Percentiles rank a stretch among this genome's conserved stretches.
Evolutionary conservation across 2,329 filamentous ascomycete species (phyloP).

Genomic region (Xylaria sp.): DNA sequence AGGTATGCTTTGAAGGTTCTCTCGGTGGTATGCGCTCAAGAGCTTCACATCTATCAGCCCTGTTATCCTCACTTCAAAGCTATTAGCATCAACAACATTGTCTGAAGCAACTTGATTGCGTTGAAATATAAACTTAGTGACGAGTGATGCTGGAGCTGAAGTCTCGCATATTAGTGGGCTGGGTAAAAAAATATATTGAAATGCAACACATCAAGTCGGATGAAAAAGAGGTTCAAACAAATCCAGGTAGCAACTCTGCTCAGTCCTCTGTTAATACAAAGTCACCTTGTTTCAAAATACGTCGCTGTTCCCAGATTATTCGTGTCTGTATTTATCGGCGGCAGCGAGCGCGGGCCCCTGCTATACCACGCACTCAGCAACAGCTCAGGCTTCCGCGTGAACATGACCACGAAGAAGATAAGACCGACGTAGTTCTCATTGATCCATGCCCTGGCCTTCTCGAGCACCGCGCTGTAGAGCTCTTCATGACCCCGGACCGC

Average conservation of each 20-base stretch:
- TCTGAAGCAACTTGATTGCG: not conserved
- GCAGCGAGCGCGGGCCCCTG: constrained; percentile 79
- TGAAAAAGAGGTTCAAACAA: constrained; percentile 47
- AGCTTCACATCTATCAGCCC: not conserved
- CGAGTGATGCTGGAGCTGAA: no score
- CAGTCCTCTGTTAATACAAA: constrained; percentile 66
- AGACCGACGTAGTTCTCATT: no score
- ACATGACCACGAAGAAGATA: no score
- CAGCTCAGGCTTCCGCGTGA: no score
- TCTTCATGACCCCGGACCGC: no score
- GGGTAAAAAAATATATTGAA: not conserved
- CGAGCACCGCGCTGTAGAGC: no score
- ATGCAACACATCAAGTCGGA: constrained; percentile 18
- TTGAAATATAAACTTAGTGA: no score
- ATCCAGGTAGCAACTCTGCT: constrained; percentile 58
- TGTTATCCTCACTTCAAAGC: not conserved
- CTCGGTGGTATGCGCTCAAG: not conserved
- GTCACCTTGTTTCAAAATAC: constrained; percentile 57
- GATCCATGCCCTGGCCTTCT: no score
- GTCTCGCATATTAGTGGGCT: no score
- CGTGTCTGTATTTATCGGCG: constrained; percentile 80
- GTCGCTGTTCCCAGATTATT: constrained; percentile 53
- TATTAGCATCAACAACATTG: not conserved
- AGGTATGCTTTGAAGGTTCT: constrained; percentile 41
- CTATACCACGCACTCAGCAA: constrained; percentile 56